These are phyloP conservation scores for Oxytropis ochrocephala DNA, from an alignment of 306 rosid species.

Conservation along the genomic window DNA sequence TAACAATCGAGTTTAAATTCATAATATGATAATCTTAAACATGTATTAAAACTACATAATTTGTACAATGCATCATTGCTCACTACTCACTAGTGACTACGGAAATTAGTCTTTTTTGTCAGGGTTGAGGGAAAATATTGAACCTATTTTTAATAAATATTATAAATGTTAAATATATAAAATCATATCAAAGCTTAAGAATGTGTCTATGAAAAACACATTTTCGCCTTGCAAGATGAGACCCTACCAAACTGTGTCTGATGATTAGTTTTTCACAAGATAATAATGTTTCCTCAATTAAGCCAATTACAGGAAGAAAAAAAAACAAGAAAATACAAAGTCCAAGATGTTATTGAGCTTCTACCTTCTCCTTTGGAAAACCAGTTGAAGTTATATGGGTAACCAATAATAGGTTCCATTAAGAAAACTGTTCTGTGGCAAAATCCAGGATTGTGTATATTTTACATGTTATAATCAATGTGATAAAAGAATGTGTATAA, in stretches of 20 bases:
- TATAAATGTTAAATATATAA: no score
- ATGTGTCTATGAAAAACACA: neutral
- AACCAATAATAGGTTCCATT: neutral
- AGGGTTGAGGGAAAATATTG: neutral
- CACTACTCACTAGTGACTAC: no score
- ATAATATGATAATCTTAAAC: no score
- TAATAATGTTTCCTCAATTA: neutral
- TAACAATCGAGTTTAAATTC: no score
- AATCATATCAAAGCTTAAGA: neutral
- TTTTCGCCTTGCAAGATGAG: neutral
- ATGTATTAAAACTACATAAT: no score
- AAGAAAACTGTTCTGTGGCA: constrained; percentile 9
- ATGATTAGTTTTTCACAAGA: neutral
- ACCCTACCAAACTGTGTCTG: neutral
- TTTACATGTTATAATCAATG: constrained; percentile 15
- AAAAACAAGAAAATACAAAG: neutral
- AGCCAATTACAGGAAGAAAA: neutral
- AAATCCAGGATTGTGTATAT: constrained; percentile 19
- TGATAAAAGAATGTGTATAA: constrained; percentile 28
- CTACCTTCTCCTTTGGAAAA: neutral
- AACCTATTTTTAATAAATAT: neutral
- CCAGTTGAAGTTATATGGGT: neutral
- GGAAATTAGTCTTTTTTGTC: neutral
- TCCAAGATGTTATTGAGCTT: neutral
- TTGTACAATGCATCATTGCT: no score